Evolutionary conservation across 805 yeast species (phyloP).

Genomic region (Cyberlindnera bimundalis): DNA sequence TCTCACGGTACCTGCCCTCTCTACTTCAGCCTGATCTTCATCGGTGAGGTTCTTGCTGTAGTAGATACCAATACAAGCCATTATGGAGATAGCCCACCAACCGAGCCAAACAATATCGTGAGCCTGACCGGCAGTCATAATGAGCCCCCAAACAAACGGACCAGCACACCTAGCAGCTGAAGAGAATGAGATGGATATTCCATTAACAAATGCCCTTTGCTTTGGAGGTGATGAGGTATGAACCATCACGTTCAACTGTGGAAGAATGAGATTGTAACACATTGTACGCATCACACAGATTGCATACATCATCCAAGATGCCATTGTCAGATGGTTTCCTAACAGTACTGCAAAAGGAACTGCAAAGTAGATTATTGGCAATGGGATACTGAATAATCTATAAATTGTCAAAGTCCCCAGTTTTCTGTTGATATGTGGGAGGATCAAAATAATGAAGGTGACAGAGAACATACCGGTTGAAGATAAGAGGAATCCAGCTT

Average conservation of each 20-base stretch:
- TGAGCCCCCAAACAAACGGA: conserved; percentile 16
- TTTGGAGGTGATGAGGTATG: conserved; percentile 15
- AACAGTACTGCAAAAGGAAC: conserved; percentile 21
- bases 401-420: conserved; percentile 21
- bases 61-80: conserved; percentile 7
- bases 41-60: conserved; percentile 6
- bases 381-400: conserved; percentile 13
- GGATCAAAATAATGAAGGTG: conserved; percentile 15
- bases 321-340: conserved; percentile 9
- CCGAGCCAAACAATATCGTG: conserved; percentile 9
- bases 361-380: conserved; percentile 18
- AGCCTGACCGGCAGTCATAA: conserved; percentile 5
- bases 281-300: conserved; percentile 1
- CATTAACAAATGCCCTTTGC: conserved; percentile 16
- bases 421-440: conserved; percentile 23
- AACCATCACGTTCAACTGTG: conserved; percentile 17
- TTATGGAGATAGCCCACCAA: conserved; percentile 8
- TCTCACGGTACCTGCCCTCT: not conserved
- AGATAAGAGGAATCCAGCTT: conserved; percentile 22
- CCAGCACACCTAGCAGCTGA: conserved; percentile 17
- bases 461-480: conserved; percentile 22
- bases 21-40: conserved; percentile 2
- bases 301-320: conserved; percentile 1
- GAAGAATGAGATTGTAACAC: conserved; percentile 11
- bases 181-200: conserved; percentile 11